Evolutionary conservation across 179 eudicot genomes (phyloP).

Genomic region (Corrigiola litoralis): DNA sequence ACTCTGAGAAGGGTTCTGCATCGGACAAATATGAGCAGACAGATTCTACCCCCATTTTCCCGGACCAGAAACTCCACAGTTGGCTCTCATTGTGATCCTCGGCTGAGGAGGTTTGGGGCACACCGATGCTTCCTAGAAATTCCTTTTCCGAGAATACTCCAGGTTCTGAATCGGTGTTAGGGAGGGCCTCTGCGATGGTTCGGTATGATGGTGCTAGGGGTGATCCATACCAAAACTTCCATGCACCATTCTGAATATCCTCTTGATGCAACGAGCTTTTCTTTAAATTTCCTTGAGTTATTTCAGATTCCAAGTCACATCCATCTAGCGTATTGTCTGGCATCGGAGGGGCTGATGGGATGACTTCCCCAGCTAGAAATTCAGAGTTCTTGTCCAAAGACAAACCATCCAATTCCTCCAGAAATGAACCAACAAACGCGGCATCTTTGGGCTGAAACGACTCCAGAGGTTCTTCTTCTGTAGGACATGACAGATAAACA

Average conservation of each 20-base stretch:
- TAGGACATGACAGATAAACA: conserved; percentile 7
- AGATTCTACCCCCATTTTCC: conserved; percentile 36
- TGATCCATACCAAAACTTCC: conserved; percentile 39
- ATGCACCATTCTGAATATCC: conserved; percentile 16
- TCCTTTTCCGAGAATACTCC: conserved; percentile 16
- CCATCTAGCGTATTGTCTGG: conserved; percentile 6
- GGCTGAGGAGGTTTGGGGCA: conserved; percentile 6
- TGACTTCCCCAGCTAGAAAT: background rate
- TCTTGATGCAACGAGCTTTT: conserved; percentile 10
- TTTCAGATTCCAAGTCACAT: conserved; percentile 6
- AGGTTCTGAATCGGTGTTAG: conserved; percentile 7
- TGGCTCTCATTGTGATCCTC: conserved; percentile 13
- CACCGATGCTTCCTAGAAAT: conserved; percentile 1
- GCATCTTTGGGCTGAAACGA: conserved; percentile 8
- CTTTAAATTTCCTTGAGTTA: conserved; percentile 7
- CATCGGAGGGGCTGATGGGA: conserved; percentile 12
- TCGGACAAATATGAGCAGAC: conserved; percentile 34
- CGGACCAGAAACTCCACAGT: conserved; percentile 42
- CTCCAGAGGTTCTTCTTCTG: conserved; percentile 3
- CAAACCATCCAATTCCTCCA: conserved; percentile 10
- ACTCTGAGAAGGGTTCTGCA: conserved; percentile 26
- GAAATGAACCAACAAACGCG: background rate
- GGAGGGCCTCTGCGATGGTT: conserved; percentile 11
- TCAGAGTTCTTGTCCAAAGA: conserved; percentile 9
- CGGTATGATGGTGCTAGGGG: conserved; percentile 13